These are phyloP conservation scores for Globisporangium nagaii DNA, from an alignment of 352 stramenopile species.

Conservation along the genomic window DNA sequence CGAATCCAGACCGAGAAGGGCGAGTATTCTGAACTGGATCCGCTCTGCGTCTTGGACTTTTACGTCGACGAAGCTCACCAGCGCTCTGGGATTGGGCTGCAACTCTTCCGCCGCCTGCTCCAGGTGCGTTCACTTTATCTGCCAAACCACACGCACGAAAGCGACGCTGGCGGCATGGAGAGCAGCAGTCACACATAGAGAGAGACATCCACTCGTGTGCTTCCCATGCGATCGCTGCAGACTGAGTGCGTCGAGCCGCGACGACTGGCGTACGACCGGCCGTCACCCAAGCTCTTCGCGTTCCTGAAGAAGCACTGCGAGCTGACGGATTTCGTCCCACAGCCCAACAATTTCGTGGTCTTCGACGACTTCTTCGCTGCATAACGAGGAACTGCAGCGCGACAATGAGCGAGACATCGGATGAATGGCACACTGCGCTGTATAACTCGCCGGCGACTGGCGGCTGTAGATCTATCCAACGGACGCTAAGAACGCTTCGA, in stretches of 20 bases:
- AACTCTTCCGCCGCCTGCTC: constrained; percentile 62
- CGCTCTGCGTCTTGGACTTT: constrained; percentile 79
- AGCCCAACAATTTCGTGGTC: constrained; percentile 85
- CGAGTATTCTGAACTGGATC: constrained; percentile 65
- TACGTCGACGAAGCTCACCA: constrained; percentile 55
- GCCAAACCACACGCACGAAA: too few species aligned
- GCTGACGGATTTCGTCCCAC: constrained; percentile 39
- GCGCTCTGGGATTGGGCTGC: constrained; percentile 46
- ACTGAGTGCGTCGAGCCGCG: background rate
- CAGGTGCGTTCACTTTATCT: constrained; percentile 17
- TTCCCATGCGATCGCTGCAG: background rate
- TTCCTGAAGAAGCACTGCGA: constrained; percentile 71
- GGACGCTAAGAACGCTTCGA: constrained; percentile 76
- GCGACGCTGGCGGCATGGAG: too few species aligned
- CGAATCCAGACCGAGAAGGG: constrained; percentile 50
- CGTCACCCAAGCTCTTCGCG: constrained; percentile 72
- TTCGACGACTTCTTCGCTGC: constrained; percentile 65
- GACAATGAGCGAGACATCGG: background rate
- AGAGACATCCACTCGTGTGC: too few species aligned
- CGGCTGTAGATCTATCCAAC: constrained; percentile 33
- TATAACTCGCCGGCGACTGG: too few species aligned
- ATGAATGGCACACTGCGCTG: background rate
- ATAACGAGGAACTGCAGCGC: background rate
- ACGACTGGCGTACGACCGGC: constrained; percentile 69
- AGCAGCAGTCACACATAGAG: too few species aligned